Evolutionary conservation across 2,329 filamentous ascomycete genomes (phyloP).

Genomic region (Aspergillus cejpii): DNA sequence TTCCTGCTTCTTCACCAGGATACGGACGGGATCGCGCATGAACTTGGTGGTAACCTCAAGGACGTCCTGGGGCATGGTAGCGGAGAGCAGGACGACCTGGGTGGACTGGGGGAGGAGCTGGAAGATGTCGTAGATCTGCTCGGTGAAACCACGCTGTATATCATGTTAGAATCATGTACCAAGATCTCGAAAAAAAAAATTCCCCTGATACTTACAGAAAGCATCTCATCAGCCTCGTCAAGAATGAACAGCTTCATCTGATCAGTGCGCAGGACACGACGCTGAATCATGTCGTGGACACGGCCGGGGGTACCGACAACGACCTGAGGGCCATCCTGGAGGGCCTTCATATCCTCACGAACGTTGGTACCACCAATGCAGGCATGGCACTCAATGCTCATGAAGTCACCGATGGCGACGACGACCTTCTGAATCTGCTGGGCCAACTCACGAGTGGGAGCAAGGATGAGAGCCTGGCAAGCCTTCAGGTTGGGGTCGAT

Average conservation of each 20-base stretch:
- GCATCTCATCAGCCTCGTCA: slow-evolving; percentile 98
- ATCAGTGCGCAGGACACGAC: slow-evolving; percentile 92
- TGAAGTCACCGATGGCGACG: slow-evolving; percentile 97
- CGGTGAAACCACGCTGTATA: slow-evolving; percentile 84
- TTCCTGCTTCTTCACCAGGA: slow-evolving; percentile 99
- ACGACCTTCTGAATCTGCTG: slow-evolving; percentile 99
- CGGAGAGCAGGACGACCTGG: slow-evolving; percentile 95
- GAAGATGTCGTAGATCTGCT: slow-evolving; percentile 99
- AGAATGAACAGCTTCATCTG: slow-evolving; percentile 99
- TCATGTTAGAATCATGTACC: slow-evolving; percentile 9
- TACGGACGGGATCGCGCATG: slow-evolving; percentile 98
- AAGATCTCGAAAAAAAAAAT: neutral
- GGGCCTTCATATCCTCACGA: slow-evolving; percentile 96
- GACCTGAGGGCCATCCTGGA: slow-evolving; percentile 91
- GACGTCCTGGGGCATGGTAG: slow-evolving; percentile 98
- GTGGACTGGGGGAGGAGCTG: slow-evolving; percentile 96
- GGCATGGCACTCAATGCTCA: slow-evolving; percentile 98
- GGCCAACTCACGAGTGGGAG: slow-evolving; percentile 94
- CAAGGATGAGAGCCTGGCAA: slow-evolving; percentile 96
- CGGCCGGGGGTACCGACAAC: slow-evolving; percentile 96
- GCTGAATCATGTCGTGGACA: slow-evolving; percentile 99
- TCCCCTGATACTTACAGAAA: slow-evolving; percentile 41
- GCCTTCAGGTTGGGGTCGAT: slow-evolving; percentile 91
- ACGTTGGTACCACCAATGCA: slow-evolving; percentile 99
- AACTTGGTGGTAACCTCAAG: slow-evolving; percentile 99